Evolutionary conservation across 805 yeast genomes (phyloP).

Genomic region (Allodekkera sacchari): DNA sequence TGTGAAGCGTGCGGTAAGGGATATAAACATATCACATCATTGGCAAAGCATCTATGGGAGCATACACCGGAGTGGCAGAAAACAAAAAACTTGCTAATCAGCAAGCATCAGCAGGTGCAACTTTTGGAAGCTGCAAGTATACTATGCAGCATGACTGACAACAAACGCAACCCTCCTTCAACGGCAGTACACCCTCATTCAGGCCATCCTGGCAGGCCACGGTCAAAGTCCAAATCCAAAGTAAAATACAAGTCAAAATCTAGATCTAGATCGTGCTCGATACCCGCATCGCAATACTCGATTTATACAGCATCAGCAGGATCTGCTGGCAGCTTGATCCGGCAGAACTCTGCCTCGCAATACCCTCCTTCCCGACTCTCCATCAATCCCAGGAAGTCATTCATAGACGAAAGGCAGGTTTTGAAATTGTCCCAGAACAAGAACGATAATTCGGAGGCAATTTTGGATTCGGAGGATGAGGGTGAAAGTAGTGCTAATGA

Average conservation of each 20-base stretch:
- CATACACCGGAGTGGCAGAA: conserved; percentile 93
- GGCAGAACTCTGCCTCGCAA: conserved; percentile 37
- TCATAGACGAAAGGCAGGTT: background rate
- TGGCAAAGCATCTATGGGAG: conserved; percentile 87
- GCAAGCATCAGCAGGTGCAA: conserved; percentile 87
- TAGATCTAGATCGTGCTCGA: background rate
- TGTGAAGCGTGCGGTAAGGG: conserved; percentile 93
- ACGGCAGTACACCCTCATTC: too few relatives aligned
- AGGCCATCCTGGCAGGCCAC: too few relatives aligned
- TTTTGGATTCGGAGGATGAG: conserved; percentile 14
- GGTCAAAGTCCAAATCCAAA: background rate
- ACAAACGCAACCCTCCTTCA: conserved; percentile 3
- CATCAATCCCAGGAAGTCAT: conserved; percentile 4
- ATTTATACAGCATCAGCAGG: too few relatives aligned
- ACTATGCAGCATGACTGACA: conserved; percentile 64
- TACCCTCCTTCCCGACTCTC: conserved; percentile 32
- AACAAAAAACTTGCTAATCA: conserved; percentile 69
- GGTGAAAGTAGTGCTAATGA: conserved; percentile 9
- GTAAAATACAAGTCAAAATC: background rate
- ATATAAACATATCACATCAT: conserved; percentile 79
- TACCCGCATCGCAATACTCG: too few relatives aligned
- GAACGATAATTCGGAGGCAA: conserved; percentile 9
- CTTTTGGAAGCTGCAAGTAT: conserved; percentile 71
- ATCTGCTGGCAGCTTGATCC: too few relatives aligned
- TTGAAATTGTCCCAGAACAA: background rate